These are phyloP conservation scores for Plasmodium billcollinsi DNA, from an alignment of 169 alveolate species.

Conservation along the genomic window DNA sequence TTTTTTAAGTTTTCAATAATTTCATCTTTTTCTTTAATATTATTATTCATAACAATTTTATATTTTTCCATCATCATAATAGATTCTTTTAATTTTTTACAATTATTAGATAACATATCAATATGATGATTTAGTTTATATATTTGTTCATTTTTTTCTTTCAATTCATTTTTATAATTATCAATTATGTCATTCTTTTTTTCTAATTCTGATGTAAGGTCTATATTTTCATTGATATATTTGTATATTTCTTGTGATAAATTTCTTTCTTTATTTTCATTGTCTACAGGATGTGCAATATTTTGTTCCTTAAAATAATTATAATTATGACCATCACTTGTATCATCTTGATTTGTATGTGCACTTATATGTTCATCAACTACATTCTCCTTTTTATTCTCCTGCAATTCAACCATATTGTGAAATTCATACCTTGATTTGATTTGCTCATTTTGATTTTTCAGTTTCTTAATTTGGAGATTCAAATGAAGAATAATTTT, in stretches of 20 bases:
- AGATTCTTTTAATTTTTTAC: conserved; percentile 38
- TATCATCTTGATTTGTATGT: no score
- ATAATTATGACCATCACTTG: no score
- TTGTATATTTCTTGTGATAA: conserved; percentile 42
- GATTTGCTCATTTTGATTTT: conserved; percentile 5
- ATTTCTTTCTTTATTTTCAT: no score
- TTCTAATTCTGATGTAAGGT: conserved; percentile 64
- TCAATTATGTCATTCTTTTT: conserved; percentile 51
- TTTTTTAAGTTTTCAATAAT: conserved; percentile 24
- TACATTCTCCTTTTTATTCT: not conserved
- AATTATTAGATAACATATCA: not conserved
- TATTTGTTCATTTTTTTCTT: conserved; percentile 25
- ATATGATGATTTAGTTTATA: conserved; percentile 9
- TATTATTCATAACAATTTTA: conserved; percentile 18
- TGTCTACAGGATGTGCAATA: no score
- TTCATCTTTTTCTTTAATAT: conserved; percentile 67
- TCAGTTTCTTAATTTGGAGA: conserved; percentile 23
- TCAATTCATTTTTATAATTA: conserved; percentile 29
- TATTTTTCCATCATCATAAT: conserved; percentile 35
- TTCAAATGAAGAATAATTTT: conserved; percentile 33
- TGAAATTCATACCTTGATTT: not conserved
- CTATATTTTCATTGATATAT: conserved; percentile 53
- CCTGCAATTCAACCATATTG: no score
- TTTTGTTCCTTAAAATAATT: no score
- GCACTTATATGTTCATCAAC: not conserved